phyloP scores from a whole-genome alignment of 2,329 filamentous ascomycete genomes.

The Triangularia setosa region DNA sequence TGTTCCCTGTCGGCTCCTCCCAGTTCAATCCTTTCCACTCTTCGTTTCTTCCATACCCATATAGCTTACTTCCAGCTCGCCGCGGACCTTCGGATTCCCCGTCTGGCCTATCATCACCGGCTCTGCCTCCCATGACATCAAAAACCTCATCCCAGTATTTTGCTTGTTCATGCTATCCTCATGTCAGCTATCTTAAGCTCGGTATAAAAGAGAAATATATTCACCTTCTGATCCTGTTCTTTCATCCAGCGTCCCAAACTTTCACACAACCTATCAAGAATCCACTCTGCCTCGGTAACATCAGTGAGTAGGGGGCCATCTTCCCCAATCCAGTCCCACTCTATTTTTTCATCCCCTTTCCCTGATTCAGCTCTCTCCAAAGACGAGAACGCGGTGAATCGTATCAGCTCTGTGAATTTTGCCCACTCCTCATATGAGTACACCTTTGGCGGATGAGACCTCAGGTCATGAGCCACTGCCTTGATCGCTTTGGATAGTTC shows the following conservation, averaged over 20 bases:
- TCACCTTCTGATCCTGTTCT: not conserved
- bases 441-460: conserved; percentile 40
- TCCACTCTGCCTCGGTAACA: conserved; percentile 61
- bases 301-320: conserved; percentile 63
- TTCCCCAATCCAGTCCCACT: conserved; percentile 72
- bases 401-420: conserved; percentile 59
- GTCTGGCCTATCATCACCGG: not conserved
- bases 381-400: conserved; percentile 43
- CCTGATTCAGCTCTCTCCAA: conserved; percentile 1
- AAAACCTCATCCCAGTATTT: conserved; percentile 8
- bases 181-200: not conserved
- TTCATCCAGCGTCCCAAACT: conserved; percentile 45
- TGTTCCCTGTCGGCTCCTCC: not conserved
- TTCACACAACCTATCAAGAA: conserved; percentile 62
- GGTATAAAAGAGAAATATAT: not conserved
- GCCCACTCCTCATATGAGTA: conserved; percentile 69
- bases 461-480: conserved; percentile 50
- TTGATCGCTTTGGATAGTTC: conserved; percentile 56
- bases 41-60: not conserved
- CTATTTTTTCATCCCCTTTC: conserved; percentile 33
- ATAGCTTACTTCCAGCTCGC: not conserved
- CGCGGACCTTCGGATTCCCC: not conserved
- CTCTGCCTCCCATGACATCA: conserved; percentile 1
- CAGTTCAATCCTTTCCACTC: not conserved
- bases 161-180: not conserved